Evolutionary conservation across 164 flowering plant species (phyloP).

Genomic region (Magnolia changhungtana): DNA sequence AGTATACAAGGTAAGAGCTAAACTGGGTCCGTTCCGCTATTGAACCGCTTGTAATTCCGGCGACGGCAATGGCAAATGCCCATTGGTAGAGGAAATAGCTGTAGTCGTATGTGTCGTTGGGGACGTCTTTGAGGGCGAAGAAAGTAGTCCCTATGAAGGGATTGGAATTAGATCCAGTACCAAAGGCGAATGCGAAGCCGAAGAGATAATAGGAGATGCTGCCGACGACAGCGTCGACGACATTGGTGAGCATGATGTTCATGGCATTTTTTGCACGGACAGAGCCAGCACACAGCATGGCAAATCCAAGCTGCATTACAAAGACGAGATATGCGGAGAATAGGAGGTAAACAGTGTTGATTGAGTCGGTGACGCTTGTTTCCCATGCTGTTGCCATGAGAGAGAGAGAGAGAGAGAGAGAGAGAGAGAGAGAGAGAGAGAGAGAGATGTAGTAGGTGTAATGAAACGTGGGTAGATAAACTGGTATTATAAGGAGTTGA

Average conservation of each 20-base stretch:
- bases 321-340: slow-evolving; percentile 65
- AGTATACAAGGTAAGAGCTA: slow-evolving; percentile 59
- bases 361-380: slow-evolving; percentile 39
- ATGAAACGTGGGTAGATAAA: neutral
- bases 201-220: slow-evolving; percentile 67
- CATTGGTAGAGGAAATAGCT: slow-evolving; percentile 70
- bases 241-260: slow-evolving; percentile 80
- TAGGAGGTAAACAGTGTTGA: slow-evolving; percentile 52
- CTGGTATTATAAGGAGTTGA: slow-evolving; percentile 2
- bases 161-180: slow-evolving; percentile 38
- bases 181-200: slow-evolving; percentile 73
- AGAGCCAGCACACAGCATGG: slow-evolving; percentile 81
- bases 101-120: slow-evolving; percentile 40
- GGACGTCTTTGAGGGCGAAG: slow-evolving; percentile 51
- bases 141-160: slow-evolving; percentile 56
- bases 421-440: neutral
- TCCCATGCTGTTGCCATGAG: slow-evolving; percentile 49
- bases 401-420: slow-evolving; percentile 4
- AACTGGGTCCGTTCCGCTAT: slow-evolving; percentile 82
- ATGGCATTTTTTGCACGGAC: slow-evolving; percentile 71
- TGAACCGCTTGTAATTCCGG: slow-evolving; percentile 79
- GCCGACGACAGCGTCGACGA: slow-evolving; percentile 68
- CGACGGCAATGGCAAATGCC: slow-evolving; percentile 82
- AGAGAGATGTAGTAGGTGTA: neutral
- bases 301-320: slow-evolving; percentile 76